These are phyloP conservation scores for Psilocybe cubensis DNA, from an alignment of 768 basidiomycete species.

Conservation along the genomic window DNA sequence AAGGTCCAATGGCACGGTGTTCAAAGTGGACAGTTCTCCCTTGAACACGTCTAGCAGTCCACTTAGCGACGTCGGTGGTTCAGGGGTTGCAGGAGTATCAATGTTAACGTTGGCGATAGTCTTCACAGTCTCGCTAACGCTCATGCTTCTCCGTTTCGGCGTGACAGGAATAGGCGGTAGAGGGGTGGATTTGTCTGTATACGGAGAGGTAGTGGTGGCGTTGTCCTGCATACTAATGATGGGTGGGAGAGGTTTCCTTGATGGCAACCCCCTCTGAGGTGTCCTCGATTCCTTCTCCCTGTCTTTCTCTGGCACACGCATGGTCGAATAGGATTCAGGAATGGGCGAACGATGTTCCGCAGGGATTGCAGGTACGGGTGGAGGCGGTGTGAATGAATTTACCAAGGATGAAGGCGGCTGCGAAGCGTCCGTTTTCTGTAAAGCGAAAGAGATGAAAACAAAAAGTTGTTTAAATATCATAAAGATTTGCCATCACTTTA, in stretches of 20 bases:
- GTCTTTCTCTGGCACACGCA: conserved; percentile 12
- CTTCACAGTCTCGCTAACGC: conserved; percentile 56
- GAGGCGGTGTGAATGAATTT: conserved; percentile 53
- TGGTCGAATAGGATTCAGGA: conserved; percentile 49
- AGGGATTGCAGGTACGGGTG: conserved; percentile 59
- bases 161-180: conserved; percentile 39
- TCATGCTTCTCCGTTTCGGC: conserved; percentile 71
- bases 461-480: conserved; percentile 11
- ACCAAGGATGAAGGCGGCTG: conserved; percentile 34
- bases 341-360: conserved; percentile 38
- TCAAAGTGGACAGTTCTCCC: conserved; percentile 71
- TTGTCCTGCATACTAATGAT: conserved; percentile 44
- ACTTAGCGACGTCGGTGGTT: conserved; percentile 36
- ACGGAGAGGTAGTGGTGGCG: conserved; percentile 47
- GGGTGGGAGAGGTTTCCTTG: conserved; percentile 67
- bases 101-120: conserved; percentile 34
- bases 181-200: conserved; percentile 50
- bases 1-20: conserved; percentile 64
- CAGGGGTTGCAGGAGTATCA: not conserved
- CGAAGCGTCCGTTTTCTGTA: conserved; percentile 59
- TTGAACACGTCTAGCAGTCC: conserved; percentile 76
- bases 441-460: conserved; percentile 9
- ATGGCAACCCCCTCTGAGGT: conserved; percentile 22
- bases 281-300: conserved; percentile 26
- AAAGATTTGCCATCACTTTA: too few species aligned